These are phyloP conservation scores for Pontederia paniculata DNA, from an alignment of 176 grass and related monocot genomes.

Conservation along the genomic window DNA sequence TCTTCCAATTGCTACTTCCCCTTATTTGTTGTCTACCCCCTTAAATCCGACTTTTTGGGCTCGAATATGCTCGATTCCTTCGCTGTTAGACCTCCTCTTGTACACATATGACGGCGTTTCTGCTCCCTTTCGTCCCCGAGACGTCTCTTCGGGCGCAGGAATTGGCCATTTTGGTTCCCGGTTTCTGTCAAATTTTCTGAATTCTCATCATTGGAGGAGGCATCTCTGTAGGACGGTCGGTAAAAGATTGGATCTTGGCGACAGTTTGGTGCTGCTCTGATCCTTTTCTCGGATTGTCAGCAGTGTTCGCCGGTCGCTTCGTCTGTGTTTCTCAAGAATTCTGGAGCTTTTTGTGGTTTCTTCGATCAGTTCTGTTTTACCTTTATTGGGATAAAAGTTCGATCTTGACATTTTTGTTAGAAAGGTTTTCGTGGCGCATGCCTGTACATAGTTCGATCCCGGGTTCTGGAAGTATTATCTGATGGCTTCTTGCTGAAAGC, in stretches of 20 bases:
- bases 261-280: too few relatives aligned
- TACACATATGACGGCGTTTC: not conserved
- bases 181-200: too few relatives aligned
- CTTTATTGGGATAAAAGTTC: not conserved
- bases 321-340: not conserved
- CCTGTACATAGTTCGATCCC: too few relatives aligned
- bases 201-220: too few relatives aligned
- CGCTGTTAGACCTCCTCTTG: not conserved
- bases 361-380: not conserved
- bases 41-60: not conserved
- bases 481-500: conserved; percentile 11
- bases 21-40: not conserved
- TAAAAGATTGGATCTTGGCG: too few relatives aligned
- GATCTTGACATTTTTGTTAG: not conserved
- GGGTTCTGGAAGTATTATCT: not conserved
- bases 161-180: too few relatives aligned
- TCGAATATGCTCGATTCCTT: conserved; percentile 20
- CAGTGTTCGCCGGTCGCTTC: not conserved
- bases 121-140: not conserved
- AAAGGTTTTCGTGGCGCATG: too few relatives aligned
- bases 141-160: not conserved
- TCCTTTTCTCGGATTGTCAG: too few relatives aligned
- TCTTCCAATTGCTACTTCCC: not conserved
- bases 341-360: not conserved
- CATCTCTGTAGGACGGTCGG: too few relatives aligned